Evolutionary conservation across 768 basidiomycete species (phyloP).

Genomic region (Termitomyces sp.): DNA sequence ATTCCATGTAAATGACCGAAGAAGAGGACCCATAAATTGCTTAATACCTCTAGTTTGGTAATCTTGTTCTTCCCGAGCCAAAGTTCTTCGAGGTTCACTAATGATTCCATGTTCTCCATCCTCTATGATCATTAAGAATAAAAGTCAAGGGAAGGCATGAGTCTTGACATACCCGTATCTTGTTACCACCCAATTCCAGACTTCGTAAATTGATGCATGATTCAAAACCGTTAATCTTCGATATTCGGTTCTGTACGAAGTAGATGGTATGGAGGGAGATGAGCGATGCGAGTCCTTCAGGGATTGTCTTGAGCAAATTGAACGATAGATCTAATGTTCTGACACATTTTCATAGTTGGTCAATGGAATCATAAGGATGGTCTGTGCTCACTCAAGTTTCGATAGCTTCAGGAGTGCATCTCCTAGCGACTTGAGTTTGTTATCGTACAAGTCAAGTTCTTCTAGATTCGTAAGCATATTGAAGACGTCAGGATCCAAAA

Average conservation of each 20-base stretch:
- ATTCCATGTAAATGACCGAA: neutral
- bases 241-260: slow-evolving; percentile 95
- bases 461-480: slow-evolving; percentile 60
- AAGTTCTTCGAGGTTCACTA: slow-evolving; percentile 83
- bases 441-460: slow-evolving; percentile 95
- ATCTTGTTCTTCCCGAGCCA: slow-evolving; percentile 99
- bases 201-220: slow-evolving; percentile 56
- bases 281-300: slow-evolving; percentile 54
- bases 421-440: slow-evolving; percentile 75
- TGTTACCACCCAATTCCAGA: slow-evolving; percentile 92
- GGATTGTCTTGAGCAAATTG: slow-evolving; percentile 76
- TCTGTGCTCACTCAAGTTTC: slow-evolving; percentile 47
- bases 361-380: neutral
- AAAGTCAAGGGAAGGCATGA: neutral
- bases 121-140: slow-evolving; percentile 38
- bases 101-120: slow-evolving; percentile 79
- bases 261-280: slow-evolving; percentile 71
- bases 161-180: slow-evolving; percentile 60
- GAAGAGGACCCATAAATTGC: neutral
- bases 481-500: slow-evolving; percentile 70
- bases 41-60: slow-evolving; percentile 69
- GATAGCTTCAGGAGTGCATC: slow-evolving; percentile 54
- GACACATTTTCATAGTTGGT: neutral
- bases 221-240: slow-evolving; percentile 64
- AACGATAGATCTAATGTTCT: slow-evolving; percentile 92